Evolutionary conservation across 768 basidiomycete species (phyloP).

Genomic region (Trametes coccinea): DNA sequence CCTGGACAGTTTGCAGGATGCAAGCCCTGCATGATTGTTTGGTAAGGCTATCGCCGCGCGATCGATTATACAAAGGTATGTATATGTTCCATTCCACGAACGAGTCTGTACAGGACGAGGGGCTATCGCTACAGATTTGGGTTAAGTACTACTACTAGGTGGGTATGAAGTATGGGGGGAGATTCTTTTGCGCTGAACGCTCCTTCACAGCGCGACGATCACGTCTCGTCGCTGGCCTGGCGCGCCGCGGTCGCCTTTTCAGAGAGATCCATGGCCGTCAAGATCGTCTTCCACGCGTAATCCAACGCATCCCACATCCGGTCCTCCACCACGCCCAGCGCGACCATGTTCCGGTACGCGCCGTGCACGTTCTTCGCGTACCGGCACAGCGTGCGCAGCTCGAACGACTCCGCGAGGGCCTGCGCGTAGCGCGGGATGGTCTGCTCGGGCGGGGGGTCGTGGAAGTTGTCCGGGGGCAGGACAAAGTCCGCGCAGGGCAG

Average conservation of each 20-base stretch:
- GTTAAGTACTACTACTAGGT: not conserved
- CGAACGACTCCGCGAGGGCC: not conserved
- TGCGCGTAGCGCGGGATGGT: constrained; percentile 1
- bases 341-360: constrained; percentile 36
- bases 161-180: not conserved
- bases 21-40: not conserved
- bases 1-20: not conserved
- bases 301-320: constrained; percentile 45
- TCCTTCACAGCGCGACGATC: not conserved
- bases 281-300: constrained; percentile 44
- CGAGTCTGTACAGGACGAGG: not conserved
- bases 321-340: constrained; percentile 47
- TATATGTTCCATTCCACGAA: not conserved
- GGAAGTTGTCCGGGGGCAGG: not conserved
- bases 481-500: not conserved
- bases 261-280: constrained; percentile 36
- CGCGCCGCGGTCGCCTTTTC: not conserved
- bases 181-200: no score
- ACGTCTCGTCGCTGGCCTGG: not conserved
- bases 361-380: constrained; percentile 17
- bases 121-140: constrained; percentile 11
- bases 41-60: no score
- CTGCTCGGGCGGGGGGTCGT: not conserved
- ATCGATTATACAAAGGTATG: not conserved
- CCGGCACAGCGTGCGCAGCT: not conserved